Evolutionary conservation across 345 rosid species (phyloP).

Genomic region (Arabidopsis thaliana): TAIR10.1 NC_003075.7:2427001-2427500

Average conservation of each 20-base stretch:
- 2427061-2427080: background rate
- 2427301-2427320: too few relatives aligned
- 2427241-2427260: too few relatives aligned
- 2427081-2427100: background rate
- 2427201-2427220: background rate
- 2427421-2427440: conserved; percentile 64
- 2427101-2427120: conserved; percentile 48
- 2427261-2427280: too few relatives aligned
- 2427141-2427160: conserved; percentile 56
- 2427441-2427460: conserved; percentile 54
- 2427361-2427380: too few relatives aligned
- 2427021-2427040: background rate
- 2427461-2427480: conserved; percentile 59
- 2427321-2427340: too few relatives aligned
- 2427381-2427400: background rate
- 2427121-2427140: conserved; percentile 56
- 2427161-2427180: conserved; percentile 43
- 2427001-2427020: too few relatives aligned
- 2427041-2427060: background rate
- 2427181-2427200: background rate
- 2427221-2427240: too few relatives aligned
- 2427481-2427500: conserved; percentile 53
- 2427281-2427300: too few relatives aligned
- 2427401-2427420: conserved; percentile 56
- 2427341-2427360: too few relatives aligned